Conservation (phyloP, 129 eudicot species). For the Smallanthus sonchifolius region DNA sequence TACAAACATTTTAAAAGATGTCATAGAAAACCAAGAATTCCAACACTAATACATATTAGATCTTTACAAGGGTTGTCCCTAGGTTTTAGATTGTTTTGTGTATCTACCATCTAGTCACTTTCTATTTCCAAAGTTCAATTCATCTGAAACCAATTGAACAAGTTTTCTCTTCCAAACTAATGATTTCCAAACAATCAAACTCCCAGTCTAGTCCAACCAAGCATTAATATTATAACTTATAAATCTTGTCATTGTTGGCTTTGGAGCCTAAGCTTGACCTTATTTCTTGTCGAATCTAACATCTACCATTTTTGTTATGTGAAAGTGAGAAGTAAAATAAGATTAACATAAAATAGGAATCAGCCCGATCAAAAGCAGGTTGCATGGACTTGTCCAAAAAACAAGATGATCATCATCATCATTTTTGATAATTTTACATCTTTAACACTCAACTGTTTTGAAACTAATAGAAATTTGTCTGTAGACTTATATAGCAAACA, state of each 20-base stretch:
- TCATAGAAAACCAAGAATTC: background rate
- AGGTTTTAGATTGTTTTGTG: background rate
- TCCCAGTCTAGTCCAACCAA: background rate
- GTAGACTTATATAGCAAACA: background rate
- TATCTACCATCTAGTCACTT: background rate
- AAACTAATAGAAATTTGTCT: background rate
- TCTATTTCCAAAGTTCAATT: background rate
- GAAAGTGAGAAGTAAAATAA: background rate
- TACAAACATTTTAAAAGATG: background rate
- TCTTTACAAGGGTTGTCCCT: background rate
- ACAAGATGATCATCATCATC: background rate
- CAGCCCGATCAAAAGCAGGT: constrained; percentile 7
- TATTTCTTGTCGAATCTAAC: background rate
- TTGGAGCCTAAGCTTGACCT: background rate
- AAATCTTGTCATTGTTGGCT: background rate
- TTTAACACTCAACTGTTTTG: constrained; percentile 2
- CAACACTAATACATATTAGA: background rate
- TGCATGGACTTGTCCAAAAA: background rate
- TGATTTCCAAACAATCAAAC: background rate
- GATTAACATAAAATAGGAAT: background rate
- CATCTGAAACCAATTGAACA: background rate
- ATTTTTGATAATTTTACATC: background rate
- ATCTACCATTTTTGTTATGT: background rate
- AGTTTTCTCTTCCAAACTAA: background rate
- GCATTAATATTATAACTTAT: background rate